Evolutionary conservation across 768 basidiomycete genomes (phyloP), one percentile per base, ranked within the genome.

Genomic region (Kwoniella bestiolae): DNA sequence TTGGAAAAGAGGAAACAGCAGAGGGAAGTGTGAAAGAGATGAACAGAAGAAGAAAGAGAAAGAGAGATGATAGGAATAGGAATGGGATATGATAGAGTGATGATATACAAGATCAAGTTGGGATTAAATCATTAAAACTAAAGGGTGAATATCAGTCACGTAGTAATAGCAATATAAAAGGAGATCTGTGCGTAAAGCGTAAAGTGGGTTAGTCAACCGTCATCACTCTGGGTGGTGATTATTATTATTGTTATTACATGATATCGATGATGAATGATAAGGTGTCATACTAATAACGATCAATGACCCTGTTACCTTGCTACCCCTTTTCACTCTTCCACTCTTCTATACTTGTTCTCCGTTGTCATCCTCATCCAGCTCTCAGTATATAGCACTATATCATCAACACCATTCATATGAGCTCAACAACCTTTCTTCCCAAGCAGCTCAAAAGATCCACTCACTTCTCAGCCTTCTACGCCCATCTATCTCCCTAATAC

Each of bases 401-500:
- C 8, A 6, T 49, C 18, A 47, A 47, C 23, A 47, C 14, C 45
- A n/a, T n/a, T n/a, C n/a, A n/a, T n/a, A n/a, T n/a, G n/a, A n/a
- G 45, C 14, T 47, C 6, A 16, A 47, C 23, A 21, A 47, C 45
- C 45, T 21, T 47, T 41, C 18, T 18, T 41, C 18, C 18, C 38
- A 41, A 41, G 38, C 7, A 8, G 38, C 7, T 41, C 7, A 7
- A 8, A 18, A 41, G 7, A 18, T 41, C 38, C 11, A 26, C 51
- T 53, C 29, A 26, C 51, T 25, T 53, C 51, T 31, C n/a, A n/a
- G n/a, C 28, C 51, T 31, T 53, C 9, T 26, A 4, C 8, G 7
- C 47, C 25, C 47, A 6, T 26, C 32, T 12, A n/a, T 1, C 21
- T 26, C 21, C n/a, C 58, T 68, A 96, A 81, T 97, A 98, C 11